phyloP scores from a whole-genome alignment of 129 eudicot species.

The Ambrosia trifida region DNA sequence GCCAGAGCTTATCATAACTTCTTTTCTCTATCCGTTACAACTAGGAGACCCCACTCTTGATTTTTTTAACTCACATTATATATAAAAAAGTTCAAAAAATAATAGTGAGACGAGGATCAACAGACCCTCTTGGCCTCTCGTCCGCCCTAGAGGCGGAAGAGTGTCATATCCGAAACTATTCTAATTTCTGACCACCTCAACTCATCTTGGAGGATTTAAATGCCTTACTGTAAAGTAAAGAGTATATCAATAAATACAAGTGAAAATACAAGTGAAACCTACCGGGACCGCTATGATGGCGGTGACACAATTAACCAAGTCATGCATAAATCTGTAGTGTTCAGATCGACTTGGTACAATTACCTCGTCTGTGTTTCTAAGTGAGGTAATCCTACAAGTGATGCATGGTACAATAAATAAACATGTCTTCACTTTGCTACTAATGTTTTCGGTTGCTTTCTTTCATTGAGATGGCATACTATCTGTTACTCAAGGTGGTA shows the following conservation, averaged over 20 bases:
- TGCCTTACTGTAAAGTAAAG: neutral
- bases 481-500: conserved; percentile 3
- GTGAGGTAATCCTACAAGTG: neutral
- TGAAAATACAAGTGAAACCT: conserved; percentile 5
- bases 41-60: no score
- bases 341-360: neutral
- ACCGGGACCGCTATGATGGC: conserved; percentile 1
- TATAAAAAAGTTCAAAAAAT: no score
- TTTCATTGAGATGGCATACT: neutral
- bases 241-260: neutral
- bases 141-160: neutral
- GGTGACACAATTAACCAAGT: neutral
- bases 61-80: no score
- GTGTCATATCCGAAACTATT: neutral
- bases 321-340: neutral
- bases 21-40: no score
- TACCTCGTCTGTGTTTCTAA: neutral
- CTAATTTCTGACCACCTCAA: neutral
- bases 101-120: no score
- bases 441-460: neutral
- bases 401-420: neutral
- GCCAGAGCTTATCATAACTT: no score
- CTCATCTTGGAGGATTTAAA: neutral
- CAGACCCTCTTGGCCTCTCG: no score
- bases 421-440: neutral